These are phyloP conservation scores for Nemania abortiva DNA, from an alignment of 2,329 filamentous ascomycete genomes.

Conservation along the genomic window DNA sequence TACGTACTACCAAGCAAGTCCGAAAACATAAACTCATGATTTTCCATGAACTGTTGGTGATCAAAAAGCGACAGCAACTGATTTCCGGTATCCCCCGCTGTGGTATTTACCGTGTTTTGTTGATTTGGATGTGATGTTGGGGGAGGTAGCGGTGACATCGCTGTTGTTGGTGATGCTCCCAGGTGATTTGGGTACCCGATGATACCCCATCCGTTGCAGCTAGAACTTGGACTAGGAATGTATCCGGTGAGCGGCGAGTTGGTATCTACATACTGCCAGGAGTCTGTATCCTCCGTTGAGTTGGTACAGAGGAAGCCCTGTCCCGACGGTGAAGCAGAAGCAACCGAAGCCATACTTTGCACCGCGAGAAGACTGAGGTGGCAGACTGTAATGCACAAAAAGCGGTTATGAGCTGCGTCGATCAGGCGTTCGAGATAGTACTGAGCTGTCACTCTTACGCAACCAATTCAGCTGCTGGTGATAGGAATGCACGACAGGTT, in stretches of 20 bases:
- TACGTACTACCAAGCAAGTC: conserved; percentile 52
- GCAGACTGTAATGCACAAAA: conserved; percentile 8
- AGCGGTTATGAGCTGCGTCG: conserved; percentile 2
- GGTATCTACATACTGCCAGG: conserved; percentile 51
- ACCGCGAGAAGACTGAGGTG: conserved; percentile 7
- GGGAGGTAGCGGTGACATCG: conserved; percentile 58
- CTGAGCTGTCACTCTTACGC: not conserved
- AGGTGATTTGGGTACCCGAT: conserved; percentile 55
- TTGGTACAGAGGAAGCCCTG: conserved; percentile 47
- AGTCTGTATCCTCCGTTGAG: conserved; percentile 52
- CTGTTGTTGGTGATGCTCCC: conserved; percentile 52
- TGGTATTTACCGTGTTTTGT: conserved; percentile 48
- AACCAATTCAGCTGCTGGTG: not conserved
- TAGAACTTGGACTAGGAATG: conserved; percentile 64
- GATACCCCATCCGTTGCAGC: conserved; percentile 64
- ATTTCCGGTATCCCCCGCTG: conserved; percentile 43
- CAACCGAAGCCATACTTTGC: conserved; percentile 50
- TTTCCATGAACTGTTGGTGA: conserved; percentile 53
- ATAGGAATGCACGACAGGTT: not conserved
- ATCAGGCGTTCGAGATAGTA: not conserved
- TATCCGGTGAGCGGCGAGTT: conserved; percentile 55
- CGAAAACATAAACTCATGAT: conserved; percentile 56
- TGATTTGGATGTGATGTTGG: conserved; percentile 52
- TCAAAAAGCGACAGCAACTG: conserved; percentile 41
- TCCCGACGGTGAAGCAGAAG: conserved; percentile 50